Evolutionary conservation across 129 eudicot species (phyloP), one percentile per base, ranked within the genome.

Genomic region (Flaveria ramosissima): DNA sequence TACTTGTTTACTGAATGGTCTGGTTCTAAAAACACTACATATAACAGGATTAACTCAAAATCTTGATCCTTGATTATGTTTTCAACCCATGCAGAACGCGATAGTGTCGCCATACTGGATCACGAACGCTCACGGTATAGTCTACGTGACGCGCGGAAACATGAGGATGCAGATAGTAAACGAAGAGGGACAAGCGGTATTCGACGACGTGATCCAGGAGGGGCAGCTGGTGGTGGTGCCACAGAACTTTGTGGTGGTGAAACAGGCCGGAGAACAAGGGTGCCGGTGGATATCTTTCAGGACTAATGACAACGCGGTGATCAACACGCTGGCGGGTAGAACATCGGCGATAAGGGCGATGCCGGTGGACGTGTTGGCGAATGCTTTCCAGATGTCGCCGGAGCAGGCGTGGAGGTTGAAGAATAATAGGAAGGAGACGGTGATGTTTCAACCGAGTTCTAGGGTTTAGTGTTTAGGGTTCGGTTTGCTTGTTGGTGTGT

Each of bases 281-380:
- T 86, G 87, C 84, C 76, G 79, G 77, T 92, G 92, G 90, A 81
- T 92, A n/a, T 68, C 85, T 11, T 90, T 92, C 85, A 90, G 84
- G 83, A 92, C 98, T 30, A 86, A 83, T 30, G 98, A 86, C 75
- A 90, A 92, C 73, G 90, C 96, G 3, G 75, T 92, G 89, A 65
- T 82, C 36, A 91, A 68, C 75, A 82, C 92, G 7, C 60, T 90
- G 19, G 92, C 95, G 10, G 98, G 98, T 19, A 72, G 87, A 7
- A 84, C 80, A 9, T 90, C 96, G 1, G 83, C 78, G 17, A 13
- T 89, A 9, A 46, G 79, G 20, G 90, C 83, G 9, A 36, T 89
- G 83, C 97, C 97, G 0, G 56, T 62, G 27, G 80, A 66, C 14
- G 92, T 89, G 73, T 1, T 92, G 41, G 74, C 79, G 1, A 88